Evolutionary conservation across 1,284 basidiomycete species (phyloP).

Genomic region (Tranzscheliella williamsii): DNA sequence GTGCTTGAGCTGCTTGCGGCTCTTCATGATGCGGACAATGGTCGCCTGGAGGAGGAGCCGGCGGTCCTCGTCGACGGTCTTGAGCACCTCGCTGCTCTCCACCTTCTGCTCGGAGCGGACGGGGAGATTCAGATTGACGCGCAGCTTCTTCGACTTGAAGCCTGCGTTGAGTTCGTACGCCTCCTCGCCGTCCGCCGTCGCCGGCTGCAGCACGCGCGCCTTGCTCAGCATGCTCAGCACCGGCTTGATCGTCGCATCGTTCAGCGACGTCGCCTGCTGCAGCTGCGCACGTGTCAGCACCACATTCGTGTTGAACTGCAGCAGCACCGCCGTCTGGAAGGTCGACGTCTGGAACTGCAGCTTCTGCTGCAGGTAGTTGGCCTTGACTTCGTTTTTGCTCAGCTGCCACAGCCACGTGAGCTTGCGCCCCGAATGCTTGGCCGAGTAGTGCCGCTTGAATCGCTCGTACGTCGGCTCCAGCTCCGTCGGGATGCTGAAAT

Average conservation of each 20-base stretch:
- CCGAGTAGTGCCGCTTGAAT: slow-evolving; percentile 90
- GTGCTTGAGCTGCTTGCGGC: slow-evolving; percentile 93
- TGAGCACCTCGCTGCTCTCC: slow-evolving; percentile 85
- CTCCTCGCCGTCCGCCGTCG: slow-evolving; percentile 61
- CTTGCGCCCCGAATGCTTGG: slow-evolving; percentile 91
- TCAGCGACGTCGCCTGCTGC: slow-evolving; percentile 77
- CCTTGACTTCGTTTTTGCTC: slow-evolving; percentile 91
- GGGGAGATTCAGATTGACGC: slow-evolving; percentile 85
- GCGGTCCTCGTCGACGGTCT: slow-evolving; percentile 95
- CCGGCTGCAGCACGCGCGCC: slow-evolving; percentile 77
- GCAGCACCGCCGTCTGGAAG: slow-evolving; percentile 90
- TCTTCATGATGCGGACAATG: slow-evolving; percentile 98
- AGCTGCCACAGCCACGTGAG: slow-evolving; percentile 98
- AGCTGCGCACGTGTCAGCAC: slow-evolving; percentile 81
- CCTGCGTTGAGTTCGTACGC: slow-evolving; percentile 74
- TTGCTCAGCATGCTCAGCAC: slow-evolving; percentile 83
- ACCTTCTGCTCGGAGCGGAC: slow-evolving; percentile 93
- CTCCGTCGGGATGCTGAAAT: slow-evolving; percentile 86
- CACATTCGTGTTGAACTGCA: slow-evolving; percentile 88
- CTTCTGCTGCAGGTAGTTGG: slow-evolving; percentile 89
- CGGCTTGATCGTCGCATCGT: slow-evolving; percentile 80
- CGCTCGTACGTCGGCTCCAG: slow-evolving; percentile 84
- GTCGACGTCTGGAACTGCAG: slow-evolving; percentile 93
- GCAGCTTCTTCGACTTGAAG: slow-evolving; percentile 89
- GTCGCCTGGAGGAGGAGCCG: slow-evolving; percentile 97